Percentiles rank a stretch among this genome's conserved stretches.
Evolutionary conservation across 306 rosid species (phyloP).

Genomic region (Begonia peltatifolia): DNA sequence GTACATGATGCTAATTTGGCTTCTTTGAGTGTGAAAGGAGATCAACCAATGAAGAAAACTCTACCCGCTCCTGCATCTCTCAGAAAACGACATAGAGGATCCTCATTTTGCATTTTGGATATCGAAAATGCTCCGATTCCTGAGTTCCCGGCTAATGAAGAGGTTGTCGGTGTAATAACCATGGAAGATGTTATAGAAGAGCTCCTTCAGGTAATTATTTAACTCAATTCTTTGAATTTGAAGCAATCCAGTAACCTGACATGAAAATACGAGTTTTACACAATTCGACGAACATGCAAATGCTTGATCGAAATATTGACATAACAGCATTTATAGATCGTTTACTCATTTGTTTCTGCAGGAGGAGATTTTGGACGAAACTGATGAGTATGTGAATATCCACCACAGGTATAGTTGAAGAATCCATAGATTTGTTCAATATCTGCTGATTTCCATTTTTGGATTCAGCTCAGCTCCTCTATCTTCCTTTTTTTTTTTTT

Average conservation of each 20-base stretch:
- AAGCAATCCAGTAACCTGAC: no score
- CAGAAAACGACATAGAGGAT: conserved; percentile 90
- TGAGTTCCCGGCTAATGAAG: conserved; percentile 48
- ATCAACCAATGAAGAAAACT: conserved; percentile 40
- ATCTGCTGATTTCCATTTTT: no score
- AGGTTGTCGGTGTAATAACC: conserved; percentile 86
- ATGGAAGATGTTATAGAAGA: conserved; percentile 99
- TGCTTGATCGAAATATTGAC: no score
- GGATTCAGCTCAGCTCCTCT: no score
- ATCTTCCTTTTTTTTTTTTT: no score
- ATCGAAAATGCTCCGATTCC: conserved; percentile 73
- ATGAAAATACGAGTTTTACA: no score
- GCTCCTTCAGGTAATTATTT: conserved; percentile 76
- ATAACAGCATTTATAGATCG: not conserved
- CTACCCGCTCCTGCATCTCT: conserved; percentile 39
- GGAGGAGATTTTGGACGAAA: conserved; percentile 99
- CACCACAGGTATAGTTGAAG: conserved; percentile 66
- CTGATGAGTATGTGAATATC: conserved; percentile 92
- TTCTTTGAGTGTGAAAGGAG: conserved; percentile 18
- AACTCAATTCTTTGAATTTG: no score
- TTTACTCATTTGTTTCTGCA: conserved; percentile 25
- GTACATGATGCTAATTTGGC: conserved; percentile 14
- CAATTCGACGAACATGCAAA: no score
- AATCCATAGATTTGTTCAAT: no score
- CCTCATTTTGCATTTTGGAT: conserved; percentile 85